Percentiles rank a stretch among this genome's conserved stretches.
Conservation (phyloP, 179 eudicot genomes). For the Beta corolliflora region DNA sequence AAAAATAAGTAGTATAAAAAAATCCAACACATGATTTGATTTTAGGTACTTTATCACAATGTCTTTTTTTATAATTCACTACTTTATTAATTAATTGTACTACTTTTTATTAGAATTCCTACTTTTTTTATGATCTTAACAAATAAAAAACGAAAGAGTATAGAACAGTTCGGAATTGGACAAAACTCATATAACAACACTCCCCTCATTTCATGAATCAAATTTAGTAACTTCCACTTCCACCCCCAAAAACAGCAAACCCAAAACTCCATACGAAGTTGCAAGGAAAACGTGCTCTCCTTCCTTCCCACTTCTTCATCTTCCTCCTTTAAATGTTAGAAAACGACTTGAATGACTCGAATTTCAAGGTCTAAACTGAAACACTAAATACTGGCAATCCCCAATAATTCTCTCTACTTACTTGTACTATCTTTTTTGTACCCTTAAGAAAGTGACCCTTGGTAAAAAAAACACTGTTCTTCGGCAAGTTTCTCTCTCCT, state of each 20-base stretch:
- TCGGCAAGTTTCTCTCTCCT: constrained; percentile 28
- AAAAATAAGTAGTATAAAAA: too few relatives aligned
- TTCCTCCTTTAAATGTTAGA: too few relatives aligned
- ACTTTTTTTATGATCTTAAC: too few relatives aligned
- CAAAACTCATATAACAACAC: too few relatives aligned
- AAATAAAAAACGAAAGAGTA: too few relatives aligned
- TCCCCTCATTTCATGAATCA: neutral
- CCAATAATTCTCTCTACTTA: neutral
- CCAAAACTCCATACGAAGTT: neutral
- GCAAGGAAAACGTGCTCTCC: constrained; percentile 5
- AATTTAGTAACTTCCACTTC: neutral
- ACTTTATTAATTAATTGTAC: too few relatives aligned
- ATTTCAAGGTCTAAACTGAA: neutral
- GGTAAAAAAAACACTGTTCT: neutral
- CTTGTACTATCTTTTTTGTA: too few relatives aligned
- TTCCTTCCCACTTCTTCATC: neutral
- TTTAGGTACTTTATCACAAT: too few relatives aligned
- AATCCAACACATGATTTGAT: too few relatives aligned
- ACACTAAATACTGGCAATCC: neutral
- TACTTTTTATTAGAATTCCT: too few relatives aligned
- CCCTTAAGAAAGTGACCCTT: neutral
- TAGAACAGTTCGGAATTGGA: too few relatives aligned
- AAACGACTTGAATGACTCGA: neutral
- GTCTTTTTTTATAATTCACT: too few relatives aligned
- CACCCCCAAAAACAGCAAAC: neutral